Evolutionary conservation across 1,284 basidiomycete species (phyloP), one percentile per base, ranked within the genome.

Genomic region (Cutaneotrichosporon sp.): DNA sequence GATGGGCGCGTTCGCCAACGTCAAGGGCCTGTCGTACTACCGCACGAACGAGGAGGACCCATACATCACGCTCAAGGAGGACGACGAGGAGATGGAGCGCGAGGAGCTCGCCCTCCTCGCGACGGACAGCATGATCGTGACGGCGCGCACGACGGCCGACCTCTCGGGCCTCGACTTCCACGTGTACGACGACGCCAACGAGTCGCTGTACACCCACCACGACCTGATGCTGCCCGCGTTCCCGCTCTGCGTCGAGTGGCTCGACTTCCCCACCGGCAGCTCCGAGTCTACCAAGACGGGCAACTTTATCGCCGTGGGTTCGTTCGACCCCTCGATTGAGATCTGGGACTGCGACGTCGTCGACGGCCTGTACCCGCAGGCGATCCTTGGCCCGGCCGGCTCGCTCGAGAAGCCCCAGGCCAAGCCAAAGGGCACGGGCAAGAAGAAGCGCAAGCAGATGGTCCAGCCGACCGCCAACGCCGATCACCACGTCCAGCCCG

Each of bases 241-340:
- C 82, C 97, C 97, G 4, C 89, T 99, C 62, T 98, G 95, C 72
- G 89, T 99, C 62, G 97, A 99, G 84, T 99, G 97, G 97, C 88
- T 99, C 67, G 92, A 99, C 79, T 98, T 94, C 77, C 85, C 89
- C 13, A 24, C 63, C 1, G 58, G 60, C 31, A 70, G 72, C n/a
- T 62, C 69, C 9, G 82, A 81, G 66, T 64, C 29, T 57, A 65
- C 49, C 11, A 63, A 65, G 42, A 64, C 74, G 11, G 95, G 95
- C 33, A 97, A 89, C 80, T 98, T 90, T 77, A 88, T 99, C 68
- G 97, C 97, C 2, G 95, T 99, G 16, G 95, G 95, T 10, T 95
- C 94, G 4, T 88, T 99, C 69, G 95, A 99, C 70, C 95, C 95
- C 16, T 93, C 95, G 73, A 98, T 99, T 69, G 97, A 99, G 80